Conservation (phyloP, 2,329 filamentous ascomycete genomes). For the Graphilbum ipis-grandicollis region DNA sequence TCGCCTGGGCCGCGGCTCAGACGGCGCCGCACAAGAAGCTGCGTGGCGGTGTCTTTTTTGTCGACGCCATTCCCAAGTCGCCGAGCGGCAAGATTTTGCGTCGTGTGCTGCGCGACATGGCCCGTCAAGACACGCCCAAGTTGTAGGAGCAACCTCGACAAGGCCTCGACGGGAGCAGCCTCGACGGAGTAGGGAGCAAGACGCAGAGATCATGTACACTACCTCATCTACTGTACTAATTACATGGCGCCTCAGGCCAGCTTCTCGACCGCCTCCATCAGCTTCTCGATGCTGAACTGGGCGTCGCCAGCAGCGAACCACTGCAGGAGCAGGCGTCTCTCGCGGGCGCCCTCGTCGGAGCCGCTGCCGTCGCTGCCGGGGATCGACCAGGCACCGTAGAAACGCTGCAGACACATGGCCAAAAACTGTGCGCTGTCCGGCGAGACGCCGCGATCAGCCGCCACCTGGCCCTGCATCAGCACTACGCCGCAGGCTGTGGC, state of each 20-base stretch:
- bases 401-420: slow-evolving; percentile 83
- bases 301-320: slow-evolving; percentile 68
- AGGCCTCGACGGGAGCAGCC: too few relatives aligned
- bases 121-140: slow-evolving; percentile 22
- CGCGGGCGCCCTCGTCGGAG: slow-evolving; percentile 37
- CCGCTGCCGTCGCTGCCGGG: slow-evolving; percentile 8
- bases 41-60: slow-evolving; percentile 52
- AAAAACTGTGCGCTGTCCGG: slow-evolving; percentile 78
- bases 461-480: slow-evolving; percentile 67
- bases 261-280: slow-evolving; percentile 82
- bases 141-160: too few relatives aligned
- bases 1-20: slow-evolving; percentile 18
- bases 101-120: slow-evolving; percentile 22
- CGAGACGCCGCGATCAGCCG: slow-evolving; percentile 58
- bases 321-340: slow-evolving; percentile 55
- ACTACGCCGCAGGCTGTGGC: slow-evolving; percentile 59
- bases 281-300: slow-evolving; percentile 64
- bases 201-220: too few relatives aligned
- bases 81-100: slow-evolving; percentile 33
- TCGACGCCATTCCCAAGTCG: slow-evolving; percentile 56
- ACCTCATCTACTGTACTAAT: too few relatives aligned
- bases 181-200: too few relatives aligned
- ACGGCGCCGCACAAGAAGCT: slow-evolving; percentile 43
- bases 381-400: slow-evolving; percentile 56
- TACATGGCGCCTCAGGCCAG: slow-evolving; percentile 25